These are phyloP conservation scores for Plasmodium falciparum DNA, from an alignment of 169 alveolate species.

Conservation along the genomic window DNA sequence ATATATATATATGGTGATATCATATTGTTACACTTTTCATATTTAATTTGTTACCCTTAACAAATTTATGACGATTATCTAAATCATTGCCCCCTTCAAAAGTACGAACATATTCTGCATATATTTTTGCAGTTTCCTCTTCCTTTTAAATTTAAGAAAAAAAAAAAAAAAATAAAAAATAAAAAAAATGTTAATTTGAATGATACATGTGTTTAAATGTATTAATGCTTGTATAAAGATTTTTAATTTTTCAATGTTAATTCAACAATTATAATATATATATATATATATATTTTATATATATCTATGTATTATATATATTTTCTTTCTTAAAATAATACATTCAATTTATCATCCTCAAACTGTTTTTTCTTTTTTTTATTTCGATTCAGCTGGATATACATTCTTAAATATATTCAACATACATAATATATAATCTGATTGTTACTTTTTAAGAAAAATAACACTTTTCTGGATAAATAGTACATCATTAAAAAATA, in stretches of 20 bases:
- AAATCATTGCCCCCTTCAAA: slow-evolving; percentile 66
- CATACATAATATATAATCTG: too few species aligned
- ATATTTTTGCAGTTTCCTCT: slow-evolving; percentile 76
- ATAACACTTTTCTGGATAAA: too few species aligned
- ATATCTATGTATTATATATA: background rate
- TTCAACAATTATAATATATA: background rate
- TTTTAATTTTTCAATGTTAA: too few species aligned
- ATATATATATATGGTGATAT: background rate
- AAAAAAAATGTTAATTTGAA: background rate
- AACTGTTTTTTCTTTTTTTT: slow-evolving; percentile 64
- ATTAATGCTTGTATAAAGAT: background rate
- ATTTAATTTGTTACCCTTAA: slow-evolving; percentile 61
- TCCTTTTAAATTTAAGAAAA: slow-evolving; percentile 43
- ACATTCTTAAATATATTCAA: slow-evolving; percentile 26
- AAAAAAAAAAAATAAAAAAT: slow-evolving; percentile 18
- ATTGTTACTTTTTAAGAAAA: too few species aligned
- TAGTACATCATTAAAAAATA: too few species aligned
- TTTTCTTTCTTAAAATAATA: slow-evolving; percentile 12
- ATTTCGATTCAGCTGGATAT: slow-evolving; percentile 55
- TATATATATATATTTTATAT: background rate
- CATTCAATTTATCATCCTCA: slow-evolving; percentile 67
- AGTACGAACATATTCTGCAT: slow-evolving; percentile 77
- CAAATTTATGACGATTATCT: slow-evolving; percentile 62
- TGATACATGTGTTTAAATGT: slow-evolving; percentile 4
- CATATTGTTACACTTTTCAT: slow-evolving; percentile 10